phyloP scores from a whole-genome alignment of 2,329 filamentous ascomycete genomes.

The Cordyceps tenuipes region DNA sequence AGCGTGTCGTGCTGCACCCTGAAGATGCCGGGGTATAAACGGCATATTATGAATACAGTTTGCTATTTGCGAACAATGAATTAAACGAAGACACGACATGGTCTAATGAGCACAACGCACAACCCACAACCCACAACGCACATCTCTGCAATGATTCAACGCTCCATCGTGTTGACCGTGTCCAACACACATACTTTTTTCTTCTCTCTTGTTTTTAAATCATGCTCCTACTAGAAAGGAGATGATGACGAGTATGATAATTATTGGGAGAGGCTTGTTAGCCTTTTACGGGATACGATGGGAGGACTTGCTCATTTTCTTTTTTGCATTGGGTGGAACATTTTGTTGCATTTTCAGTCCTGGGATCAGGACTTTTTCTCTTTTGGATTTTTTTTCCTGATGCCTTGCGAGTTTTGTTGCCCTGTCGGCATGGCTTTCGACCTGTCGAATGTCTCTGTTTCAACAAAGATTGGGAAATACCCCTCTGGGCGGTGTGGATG shows the following conservation, averaged over 20 bases:
- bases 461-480: conserved; percentile 11
- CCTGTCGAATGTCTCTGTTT: neutral
- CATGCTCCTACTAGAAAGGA: neutral
- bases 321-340: conserved; percentile 8
- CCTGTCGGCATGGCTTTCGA: neutral
- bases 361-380: neutral
- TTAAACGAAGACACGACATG: conserved; percentile 8
- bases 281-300: neutral
- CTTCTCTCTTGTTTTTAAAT: neutral
- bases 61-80: neutral
- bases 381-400: conserved; percentile 12
- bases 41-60: neutral
- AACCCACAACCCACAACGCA: conserved; percentile 1
- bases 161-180: neutral
- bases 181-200: neutral
- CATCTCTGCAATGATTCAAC: neutral
- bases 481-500: conserved; percentile 11
- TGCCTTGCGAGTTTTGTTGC: neutral
- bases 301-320: neutral
- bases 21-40: conserved; percentile 18
- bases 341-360: conserved; percentile 3
- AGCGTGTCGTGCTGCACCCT: conserved; percentile 40
- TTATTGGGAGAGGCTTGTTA: neutral
- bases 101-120: conserved; percentile 3
- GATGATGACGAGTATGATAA: neutral